These are phyloP conservation scores for Phylloporus arenicola DNA, from an alignment of 768 basidiomycete species.

Conservation along the genomic window DNA sequence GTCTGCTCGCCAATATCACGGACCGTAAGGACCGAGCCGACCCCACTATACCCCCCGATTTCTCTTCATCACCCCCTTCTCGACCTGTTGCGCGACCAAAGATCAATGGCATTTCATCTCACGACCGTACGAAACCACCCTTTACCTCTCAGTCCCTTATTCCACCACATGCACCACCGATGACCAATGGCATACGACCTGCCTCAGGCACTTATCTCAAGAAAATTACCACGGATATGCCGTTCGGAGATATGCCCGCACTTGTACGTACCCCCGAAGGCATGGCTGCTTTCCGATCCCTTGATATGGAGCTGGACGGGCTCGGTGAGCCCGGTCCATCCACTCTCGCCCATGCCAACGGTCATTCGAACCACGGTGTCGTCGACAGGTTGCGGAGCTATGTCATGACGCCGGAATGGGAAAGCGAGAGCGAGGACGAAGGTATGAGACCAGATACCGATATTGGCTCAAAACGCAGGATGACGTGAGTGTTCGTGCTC, in stretches of 20 bases:
- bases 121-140: conserved; percentile 19
- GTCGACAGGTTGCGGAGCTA: conserved; percentile 19
- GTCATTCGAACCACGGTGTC: conserved; percentile 14
- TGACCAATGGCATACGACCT: conserved; percentile 17
- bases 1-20: conserved; percentile 81
- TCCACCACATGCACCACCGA: conserved; percentile 7
- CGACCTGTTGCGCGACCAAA: conserved; percentile 37
- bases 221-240: conserved; percentile 33
- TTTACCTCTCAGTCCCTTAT: conserved; percentile 18
- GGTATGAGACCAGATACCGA: conserved; percentile 25
- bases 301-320: conserved; percentile 50
- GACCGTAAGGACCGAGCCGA: conserved; percentile 81
- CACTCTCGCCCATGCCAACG: conserved; percentile 31
- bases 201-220: conserved; percentile 5
- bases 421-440: conserved; percentile 36
- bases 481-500: conserved; percentile 16
- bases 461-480: conserved; percentile 62
- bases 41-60: conserved; percentile 53
- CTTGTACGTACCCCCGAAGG: conserved; percentile 64
- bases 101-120: conserved; percentile 36
- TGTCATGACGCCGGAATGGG: conserved; percentile 23
- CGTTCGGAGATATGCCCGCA: conserved; percentile 64
- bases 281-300: conserved; percentile 62
- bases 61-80: conserved; percentile 27
- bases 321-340: conserved; percentile 33